phyloP scores from a whole-genome alignment of 2,329 filamentous ascomycete species.

The Claviceps lovelessii region DNA sequence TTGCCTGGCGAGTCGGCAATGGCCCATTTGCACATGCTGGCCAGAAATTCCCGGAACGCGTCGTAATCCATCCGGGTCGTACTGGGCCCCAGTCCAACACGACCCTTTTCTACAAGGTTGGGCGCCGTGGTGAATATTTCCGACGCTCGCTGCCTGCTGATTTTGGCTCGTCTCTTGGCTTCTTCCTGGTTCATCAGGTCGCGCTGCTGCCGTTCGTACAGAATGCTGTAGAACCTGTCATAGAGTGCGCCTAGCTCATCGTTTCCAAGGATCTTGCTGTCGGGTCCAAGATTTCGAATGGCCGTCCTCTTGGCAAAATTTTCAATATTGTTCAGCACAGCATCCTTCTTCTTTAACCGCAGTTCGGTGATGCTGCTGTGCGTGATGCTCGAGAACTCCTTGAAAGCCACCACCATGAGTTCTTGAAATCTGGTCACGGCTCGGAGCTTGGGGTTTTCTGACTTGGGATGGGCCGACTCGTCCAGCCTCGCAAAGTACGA shows the following conservation, averaged over 20 bases:
- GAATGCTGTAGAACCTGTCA: constrained; percentile 79
- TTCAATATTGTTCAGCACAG: constrained; percentile 89
- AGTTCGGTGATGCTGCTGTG: constrained; percentile 84
- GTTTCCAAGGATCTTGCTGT: constrained; percentile 77
- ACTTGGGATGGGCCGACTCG: constrained; percentile 89
- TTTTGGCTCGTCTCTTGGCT: constrained; percentile 49
- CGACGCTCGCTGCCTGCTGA: constrained; percentile 30
- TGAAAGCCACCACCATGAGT: constrained; percentile 97
- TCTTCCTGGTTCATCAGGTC: constrained; percentile 66
- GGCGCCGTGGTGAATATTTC: constrained; percentile 22
- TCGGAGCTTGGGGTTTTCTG: constrained; percentile 84
- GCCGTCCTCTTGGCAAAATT: constrained; percentile 94
- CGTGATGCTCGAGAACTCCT: constrained; percentile 91
- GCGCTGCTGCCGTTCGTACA: constrained; percentile 85
- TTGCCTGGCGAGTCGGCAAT: constrained; percentile 68
- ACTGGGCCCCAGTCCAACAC: constrained; percentile 78
- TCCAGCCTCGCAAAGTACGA: constrained; percentile 86
- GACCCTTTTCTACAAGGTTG: constrained; percentile 60
- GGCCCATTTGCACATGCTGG: constrained; percentile 82
- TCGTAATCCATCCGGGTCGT: constrained; percentile 95
- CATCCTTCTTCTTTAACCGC: constrained; percentile 82
- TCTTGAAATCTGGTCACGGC: constrained; percentile 95
- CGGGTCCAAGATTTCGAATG: constrained; percentile 85
- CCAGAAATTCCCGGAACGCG: constrained; percentile 85
- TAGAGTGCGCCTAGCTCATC: constrained; percentile 85